Conservation (phyloP, 176 grass and related monocot species). For the Poa annua region DNA sequence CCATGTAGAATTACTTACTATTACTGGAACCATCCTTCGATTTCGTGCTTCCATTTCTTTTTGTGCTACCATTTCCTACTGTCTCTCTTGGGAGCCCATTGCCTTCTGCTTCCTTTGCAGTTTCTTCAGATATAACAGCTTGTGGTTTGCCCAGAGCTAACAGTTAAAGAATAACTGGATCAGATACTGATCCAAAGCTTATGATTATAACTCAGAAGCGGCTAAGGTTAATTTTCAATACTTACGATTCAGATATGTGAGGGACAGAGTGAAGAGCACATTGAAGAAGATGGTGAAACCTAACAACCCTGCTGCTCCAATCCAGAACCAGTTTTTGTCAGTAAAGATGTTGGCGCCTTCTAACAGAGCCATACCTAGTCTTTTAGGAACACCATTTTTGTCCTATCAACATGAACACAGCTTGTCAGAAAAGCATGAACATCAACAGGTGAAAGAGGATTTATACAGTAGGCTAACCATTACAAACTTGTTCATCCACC, state of each 20-base stretch:
- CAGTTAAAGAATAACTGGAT: conserved; percentile 33
- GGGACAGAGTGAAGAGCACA: conserved; percentile 88
- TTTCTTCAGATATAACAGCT: conserved; percentile 99
- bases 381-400: conserved; percentile 54
- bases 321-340: conserved; percentile 94
- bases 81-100: conserved; percentile 42
- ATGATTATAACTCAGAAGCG: neutral
- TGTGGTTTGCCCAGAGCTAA: conserved; percentile 89
- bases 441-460: conserved; percentile 18
- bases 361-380: conserved; percentile 67
- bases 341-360: conserved; percentile 71
- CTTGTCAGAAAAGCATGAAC: conserved; percentile 37
- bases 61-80: conserved; percentile 51
- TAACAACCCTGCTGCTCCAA: conserved; percentile 76
- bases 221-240: neutral
- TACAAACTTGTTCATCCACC: conserved; percentile 81
- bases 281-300: conserved; percentile 98
- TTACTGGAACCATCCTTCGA: conserved; percentile 55
- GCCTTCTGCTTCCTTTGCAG: conserved; percentile 67
- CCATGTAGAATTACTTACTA: conserved; percentile 47
- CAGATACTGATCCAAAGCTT: conserved; percentile 23
- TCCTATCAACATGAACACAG: conserved; percentile 43
- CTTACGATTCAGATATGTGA: conserved; percentile 92
- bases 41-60: conserved; percentile 32
- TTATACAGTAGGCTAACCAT: conserved; percentile 37